These are phyloP conservation scores for Aspergillus leporis DNA, from an alignment of 495 filamentous ascomycete genomes.

Conservation along the genomic window DNA sequence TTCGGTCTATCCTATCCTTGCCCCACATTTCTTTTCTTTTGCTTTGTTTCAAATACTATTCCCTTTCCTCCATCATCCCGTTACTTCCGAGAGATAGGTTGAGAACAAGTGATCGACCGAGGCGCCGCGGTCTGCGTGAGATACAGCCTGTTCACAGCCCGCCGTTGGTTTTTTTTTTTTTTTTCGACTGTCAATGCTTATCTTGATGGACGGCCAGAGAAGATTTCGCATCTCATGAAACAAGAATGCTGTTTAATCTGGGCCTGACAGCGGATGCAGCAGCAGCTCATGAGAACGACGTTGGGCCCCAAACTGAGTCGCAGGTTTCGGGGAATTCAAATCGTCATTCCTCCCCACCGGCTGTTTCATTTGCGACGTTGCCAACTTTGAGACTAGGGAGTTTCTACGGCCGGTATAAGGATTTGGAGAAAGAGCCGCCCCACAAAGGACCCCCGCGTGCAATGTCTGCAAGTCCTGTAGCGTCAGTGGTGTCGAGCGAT, in stretches of 20 bases:
- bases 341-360: constrained; percentile 37
- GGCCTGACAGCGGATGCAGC: constrained; percentile 55
- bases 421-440: constrained; percentile 15
- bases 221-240: constrained; percentile 10
- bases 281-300: constrained; percentile 59
- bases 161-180: background rate
- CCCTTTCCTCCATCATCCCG: background rate
- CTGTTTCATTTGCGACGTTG: constrained; percentile 43
- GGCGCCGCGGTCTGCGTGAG: background rate
- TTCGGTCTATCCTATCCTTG: background rate
- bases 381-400: constrained; percentile 34
- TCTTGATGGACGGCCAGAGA: constrained; percentile 10
- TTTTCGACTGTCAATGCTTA: constrained; percentile 20
- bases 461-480: constrained; percentile 32
- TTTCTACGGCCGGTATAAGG: constrained; percentile 25
- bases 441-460: constrained; percentile 21
- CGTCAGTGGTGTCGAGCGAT: constrained; percentile 22
- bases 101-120: constrained; percentile 15
- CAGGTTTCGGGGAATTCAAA: constrained; percentile 22
- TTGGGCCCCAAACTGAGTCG: constrained; percentile 34
- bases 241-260: constrained; percentile 49
- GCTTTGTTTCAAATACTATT: constrained; percentile 2
- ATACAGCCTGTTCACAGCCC: background rate
- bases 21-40: constrained; percentile 9
- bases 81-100: constrained; percentile 8